phyloP scores from a whole-genome alignment of 2,329 filamentous ascomycete genomes.

The Paracoccidioides lutzii region DNA sequence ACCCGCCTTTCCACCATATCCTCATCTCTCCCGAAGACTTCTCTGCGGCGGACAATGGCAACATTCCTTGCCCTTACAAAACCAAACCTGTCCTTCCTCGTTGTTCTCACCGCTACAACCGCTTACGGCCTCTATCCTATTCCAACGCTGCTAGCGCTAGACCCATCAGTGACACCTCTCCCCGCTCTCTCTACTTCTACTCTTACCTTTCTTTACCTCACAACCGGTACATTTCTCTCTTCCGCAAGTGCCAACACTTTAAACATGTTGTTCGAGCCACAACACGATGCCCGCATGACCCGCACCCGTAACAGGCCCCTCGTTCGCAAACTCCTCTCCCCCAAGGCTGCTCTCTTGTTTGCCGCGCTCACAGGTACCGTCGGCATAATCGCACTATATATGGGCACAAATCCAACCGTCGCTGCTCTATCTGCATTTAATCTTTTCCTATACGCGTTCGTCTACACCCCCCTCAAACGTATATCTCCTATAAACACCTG shows the following conservation, averaged over 20 bases:
- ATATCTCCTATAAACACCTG: conserved; percentile 82
- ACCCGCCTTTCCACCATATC: conserved; percentile 47
- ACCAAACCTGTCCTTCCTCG: conserved; percentile 78
- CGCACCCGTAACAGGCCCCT: conserved; percentile 85
- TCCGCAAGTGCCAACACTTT: conserved; percentile 85
- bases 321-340: conserved; percentile 65
- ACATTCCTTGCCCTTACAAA: conserved; percentile 88
- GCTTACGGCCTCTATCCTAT: conserved; percentile 90
- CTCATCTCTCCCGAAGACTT: conserved; percentile 42
- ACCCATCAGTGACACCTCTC: conserved; percentile 48
- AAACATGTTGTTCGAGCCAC: conserved; percentile 93
- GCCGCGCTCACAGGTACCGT: conserved; percentile 57
- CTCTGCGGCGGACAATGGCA: conserved; percentile 54
- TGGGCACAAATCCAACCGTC: conserved; percentile 88
- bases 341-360: conserved; percentile 60
- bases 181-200: conserved; percentile 60
- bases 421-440: conserved; percentile 74
- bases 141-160: conserved; percentile 71
- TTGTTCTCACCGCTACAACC: conserved; percentile 80
- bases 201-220: conserved; percentile 83
- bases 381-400: conserved; percentile 64
- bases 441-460: conserved; percentile 75
- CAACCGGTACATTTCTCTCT: conserved; percentile 74
- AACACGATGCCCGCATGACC: conserved; percentile 83
- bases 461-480: conserved; percentile 88